A percentile compares a stretch with the other conserved stretches of the same genome.
phyloP scores from a whole-genome alignment of 2,329 filamentous ascomycete species.

The Fusarium lyarnte region DNA sequence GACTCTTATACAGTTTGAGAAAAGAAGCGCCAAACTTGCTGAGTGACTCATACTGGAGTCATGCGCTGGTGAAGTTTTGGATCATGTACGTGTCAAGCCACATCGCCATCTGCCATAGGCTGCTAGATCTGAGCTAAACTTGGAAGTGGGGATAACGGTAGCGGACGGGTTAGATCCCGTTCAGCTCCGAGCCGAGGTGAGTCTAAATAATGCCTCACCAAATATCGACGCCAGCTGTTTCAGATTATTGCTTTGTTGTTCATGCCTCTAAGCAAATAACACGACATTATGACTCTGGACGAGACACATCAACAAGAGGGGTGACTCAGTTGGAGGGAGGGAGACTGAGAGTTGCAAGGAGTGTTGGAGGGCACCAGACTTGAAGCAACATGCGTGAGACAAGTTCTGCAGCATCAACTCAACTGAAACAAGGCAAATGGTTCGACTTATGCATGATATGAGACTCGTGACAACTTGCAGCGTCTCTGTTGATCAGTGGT shows the following conservation, averaged over 20 bases:
- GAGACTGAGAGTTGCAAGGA: no score
- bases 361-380: background rate
- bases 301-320: background rate
- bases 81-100: constrained; percentile 19
- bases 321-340: background rate
- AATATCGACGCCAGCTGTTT: background rate
- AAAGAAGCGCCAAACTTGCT: background rate
- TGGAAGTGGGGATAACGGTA: background rate
- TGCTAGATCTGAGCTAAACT: constrained; percentile 1
- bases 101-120: constrained; percentile 19
- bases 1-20: background rate
- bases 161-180: background rate
- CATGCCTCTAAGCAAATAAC: background rate
- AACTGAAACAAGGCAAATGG: background rate
- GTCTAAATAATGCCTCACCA: constrained; percentile 6
- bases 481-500: constrained; percentile 1
- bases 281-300: background rate
- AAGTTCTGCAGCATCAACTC: background rate
- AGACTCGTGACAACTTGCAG: background rate
- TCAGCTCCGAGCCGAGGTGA: constrained; percentile 1
- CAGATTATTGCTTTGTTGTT: background rate
- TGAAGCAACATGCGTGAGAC: background rate
- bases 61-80: constrained; percentile 17
- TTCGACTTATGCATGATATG: background rate
- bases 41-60: constrained; percentile 18